Conservation (phyloP, 2,329 filamentous ascomycete species). For the Raffaelea ambrosiae region DNA sequence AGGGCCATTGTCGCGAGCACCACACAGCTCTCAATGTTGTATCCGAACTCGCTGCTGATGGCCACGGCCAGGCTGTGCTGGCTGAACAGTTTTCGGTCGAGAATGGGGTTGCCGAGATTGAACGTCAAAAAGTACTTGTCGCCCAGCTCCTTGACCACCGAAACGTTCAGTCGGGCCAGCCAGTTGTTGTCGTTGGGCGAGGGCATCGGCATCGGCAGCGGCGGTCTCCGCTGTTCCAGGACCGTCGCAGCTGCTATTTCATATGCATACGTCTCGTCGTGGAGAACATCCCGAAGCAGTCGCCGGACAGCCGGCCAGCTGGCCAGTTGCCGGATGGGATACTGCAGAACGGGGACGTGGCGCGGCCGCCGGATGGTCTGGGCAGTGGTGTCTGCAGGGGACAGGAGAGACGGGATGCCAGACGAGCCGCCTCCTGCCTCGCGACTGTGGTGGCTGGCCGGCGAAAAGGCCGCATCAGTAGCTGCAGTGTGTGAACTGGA, state of each 20-base stretch:
- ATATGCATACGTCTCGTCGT: conserved; percentile 4
- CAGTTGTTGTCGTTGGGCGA: conserved; percentile 20
- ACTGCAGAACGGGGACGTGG: conserved; percentile 13
- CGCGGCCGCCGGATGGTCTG: neutral
- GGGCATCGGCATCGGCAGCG: conserved; percentile 28
- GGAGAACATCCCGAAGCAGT: neutral
- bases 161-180: conserved; percentile 36
- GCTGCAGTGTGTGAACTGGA: no score
- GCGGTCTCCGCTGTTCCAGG: conserved; percentile 35
- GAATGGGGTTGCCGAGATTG: conserved; percentile 41
- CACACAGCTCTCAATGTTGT: conserved; percentile 42
- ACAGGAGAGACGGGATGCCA: no score
- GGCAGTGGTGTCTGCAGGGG: neutral
- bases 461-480: conserved; percentile 2
- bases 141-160: conserved; percentile 40
- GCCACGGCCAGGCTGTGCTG: conserved; percentile 38
- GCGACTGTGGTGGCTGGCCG: conserved; percentile 4
- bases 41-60: conserved; percentile 40
- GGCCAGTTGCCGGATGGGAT: conserved; percentile 13
- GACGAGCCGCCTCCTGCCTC: no score
- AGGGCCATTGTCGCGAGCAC: conserved; percentile 41
- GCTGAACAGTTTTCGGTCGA: conserved; percentile 43
- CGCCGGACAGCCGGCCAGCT: conserved; percentile 12
- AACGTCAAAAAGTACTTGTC: conserved; percentile 47
- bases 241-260: conserved; percentile 25